These are phyloP conservation scores for Cynara cardunculus DNA, from an alignment of 129 eudicot species.

Conservation along the genomic window DNA sequence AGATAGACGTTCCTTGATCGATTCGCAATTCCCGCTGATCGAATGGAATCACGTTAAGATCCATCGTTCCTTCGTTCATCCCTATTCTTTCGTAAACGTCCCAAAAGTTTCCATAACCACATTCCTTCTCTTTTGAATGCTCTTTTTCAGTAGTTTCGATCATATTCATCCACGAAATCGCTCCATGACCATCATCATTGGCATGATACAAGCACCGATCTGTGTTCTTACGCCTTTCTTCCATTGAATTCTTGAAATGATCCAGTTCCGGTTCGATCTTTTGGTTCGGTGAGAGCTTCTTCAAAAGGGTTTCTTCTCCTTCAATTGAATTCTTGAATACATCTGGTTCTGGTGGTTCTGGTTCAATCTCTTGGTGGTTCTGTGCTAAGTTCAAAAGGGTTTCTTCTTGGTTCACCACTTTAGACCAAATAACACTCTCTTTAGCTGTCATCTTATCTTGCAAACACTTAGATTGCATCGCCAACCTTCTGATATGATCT, in stretches of 20 bases:
- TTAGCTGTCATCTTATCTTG: slow-evolving; percentile 56
- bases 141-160: neutral
- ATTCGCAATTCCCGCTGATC: neutral
- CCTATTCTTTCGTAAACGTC: slow-evolving; percentile 15
- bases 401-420: slow-evolving; percentile 52
- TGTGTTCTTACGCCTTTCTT: slow-evolving; percentile 2
- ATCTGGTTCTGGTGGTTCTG: neutral
- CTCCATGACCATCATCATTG: neutral
- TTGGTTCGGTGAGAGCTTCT: slow-evolving; percentile 8
- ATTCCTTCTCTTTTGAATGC: neutral
- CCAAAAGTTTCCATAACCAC: slow-evolving; percentile 29
- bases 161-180: slow-evolving; percentile 13
- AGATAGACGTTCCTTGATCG: slow-evolving; percentile 23
- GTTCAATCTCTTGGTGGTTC: slow-evolving; percentile 23
- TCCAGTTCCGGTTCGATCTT: slow-evolving; percentile 3
- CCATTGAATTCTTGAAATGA: neutral
- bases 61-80: slow-evolving; percentile 21
- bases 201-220: neutral
- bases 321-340: neutral
- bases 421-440: slow-evolving; percentile 36
- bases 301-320: slow-evolving; percentile 32
- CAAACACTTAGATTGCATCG: slow-evolving; percentile 41
- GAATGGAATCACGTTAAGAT: slow-evolving; percentile 18
- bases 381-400: slow-evolving; percentile 19
- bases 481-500: slow-evolving; percentile 33